phyloP scores from a whole-genome alignment of 345 rosid genomes.

The Toxicodendron radicans region DNA sequence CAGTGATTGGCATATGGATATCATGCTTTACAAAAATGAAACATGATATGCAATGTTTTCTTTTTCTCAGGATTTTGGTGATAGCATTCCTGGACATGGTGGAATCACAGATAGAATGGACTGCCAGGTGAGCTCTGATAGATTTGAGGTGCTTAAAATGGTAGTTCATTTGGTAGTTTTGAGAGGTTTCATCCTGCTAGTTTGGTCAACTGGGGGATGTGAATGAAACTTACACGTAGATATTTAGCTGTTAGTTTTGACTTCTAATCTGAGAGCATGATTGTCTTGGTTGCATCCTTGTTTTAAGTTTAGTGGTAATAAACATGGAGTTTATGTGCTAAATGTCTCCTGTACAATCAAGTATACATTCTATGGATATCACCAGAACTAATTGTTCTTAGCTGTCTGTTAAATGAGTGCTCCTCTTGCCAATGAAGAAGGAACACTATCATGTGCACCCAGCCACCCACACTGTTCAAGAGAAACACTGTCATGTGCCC shows the following conservation, averaged over 20 bases:
- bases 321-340: background rate
- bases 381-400: slow-evolving; percentile 7
- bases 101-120: slow-evolving; percentile 98
- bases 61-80: slow-evolving; percentile 84
- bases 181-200: background rate
- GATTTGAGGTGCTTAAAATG: background rate
- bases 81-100: slow-evolving; percentile 99
- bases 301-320: background rate
- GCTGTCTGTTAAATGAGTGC: background rate
- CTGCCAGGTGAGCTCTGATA: slow-evolving; percentile 65
- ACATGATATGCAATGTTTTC: background rate
- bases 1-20: background rate
- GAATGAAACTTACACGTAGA: background rate
- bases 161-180: background rate
- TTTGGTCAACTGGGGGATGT: background rate
- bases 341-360: background rate
- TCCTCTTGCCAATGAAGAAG: background rate
- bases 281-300: background rate
- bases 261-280: background rate
- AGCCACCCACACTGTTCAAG: background rate
- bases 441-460: background rate
- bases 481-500: background rate
- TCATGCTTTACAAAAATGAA: background rate
- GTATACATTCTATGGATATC: background rate
- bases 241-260: background rate